These are phyloP conservation scores for Phytophthora palmivora DNA, from an alignment of 352 stramenopile genomes.

Conservation along the genomic window DNA sequence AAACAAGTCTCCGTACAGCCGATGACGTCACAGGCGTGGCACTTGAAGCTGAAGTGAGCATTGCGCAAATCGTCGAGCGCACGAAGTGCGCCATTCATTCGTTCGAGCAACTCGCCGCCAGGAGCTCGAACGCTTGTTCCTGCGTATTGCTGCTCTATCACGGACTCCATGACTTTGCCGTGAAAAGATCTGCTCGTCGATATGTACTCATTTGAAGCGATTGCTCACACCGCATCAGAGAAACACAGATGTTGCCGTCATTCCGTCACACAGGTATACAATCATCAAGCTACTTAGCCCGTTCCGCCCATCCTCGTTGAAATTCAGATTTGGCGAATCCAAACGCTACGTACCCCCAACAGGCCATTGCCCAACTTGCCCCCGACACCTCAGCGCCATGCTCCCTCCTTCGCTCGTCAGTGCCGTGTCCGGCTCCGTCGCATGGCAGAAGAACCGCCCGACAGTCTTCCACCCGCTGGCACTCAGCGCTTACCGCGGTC, in stretches of 20 bases:
- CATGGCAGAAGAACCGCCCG: conserved; percentile 18
- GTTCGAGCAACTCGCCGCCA: neutral
- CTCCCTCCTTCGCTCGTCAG: conserved; percentile 21
- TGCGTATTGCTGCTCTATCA: no score
- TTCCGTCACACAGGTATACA: conserved; percentile 15
- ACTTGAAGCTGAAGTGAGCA: conserved; percentile 27
- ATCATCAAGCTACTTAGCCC: neutral
- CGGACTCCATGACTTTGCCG: neutral
- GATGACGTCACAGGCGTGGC: conserved; percentile 21
- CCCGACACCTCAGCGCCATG: conserved; percentile 5
- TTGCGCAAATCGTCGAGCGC: conserved; percentile 28
- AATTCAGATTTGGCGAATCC: conserved; percentile 21
- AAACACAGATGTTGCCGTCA: conserved; percentile 19
- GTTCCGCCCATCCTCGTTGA: conserved; percentile 22
- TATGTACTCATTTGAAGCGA: conserved; percentile 13
- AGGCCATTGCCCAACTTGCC: conserved; percentile 31
- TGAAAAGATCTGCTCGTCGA: conserved; percentile 22
- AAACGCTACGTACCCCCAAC: conserved; percentile 29
- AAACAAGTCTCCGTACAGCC: conserved; percentile 9
- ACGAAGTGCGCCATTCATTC: conserved; percentile 23
- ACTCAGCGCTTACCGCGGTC: conserved; percentile 27
- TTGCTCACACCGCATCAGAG: conserved; percentile 28
- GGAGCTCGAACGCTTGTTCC: conserved; percentile 3
- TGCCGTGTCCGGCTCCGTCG: conserved; percentile 19
- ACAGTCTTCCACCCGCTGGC: conserved; percentile 28